These are phyloP conservation scores for Microdochium nivale DNA, from an alignment of 2,329 filamentous ascomycete species.

Conservation along the genomic window DNA sequence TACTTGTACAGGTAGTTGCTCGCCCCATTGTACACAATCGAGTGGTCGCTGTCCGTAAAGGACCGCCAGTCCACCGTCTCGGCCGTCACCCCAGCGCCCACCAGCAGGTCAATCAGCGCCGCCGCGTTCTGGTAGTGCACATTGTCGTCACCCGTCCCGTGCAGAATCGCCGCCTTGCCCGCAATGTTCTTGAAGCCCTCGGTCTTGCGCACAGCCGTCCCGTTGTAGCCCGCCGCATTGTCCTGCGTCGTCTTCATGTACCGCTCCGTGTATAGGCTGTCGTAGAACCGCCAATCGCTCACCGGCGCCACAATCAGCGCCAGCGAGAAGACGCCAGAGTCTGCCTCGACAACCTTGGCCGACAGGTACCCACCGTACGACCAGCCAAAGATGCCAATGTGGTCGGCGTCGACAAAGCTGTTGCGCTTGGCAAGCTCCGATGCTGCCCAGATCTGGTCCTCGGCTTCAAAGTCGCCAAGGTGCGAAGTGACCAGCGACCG, in stretches of 20 bases:
- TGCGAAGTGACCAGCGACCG: constrained; percentile 47
- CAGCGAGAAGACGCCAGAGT: constrained; percentile 52
- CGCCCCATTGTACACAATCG: constrained; percentile 49
- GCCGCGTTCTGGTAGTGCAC: constrained; percentile 63
- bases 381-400: constrained; percentile 62
- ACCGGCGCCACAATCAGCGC: constrained; percentile 59
- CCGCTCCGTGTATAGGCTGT: constrained; percentile 63
- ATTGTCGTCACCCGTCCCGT: constrained; percentile 63
- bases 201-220: constrained; percentile 47
- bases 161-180: constrained; percentile 53
- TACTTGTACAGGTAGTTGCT: constrained; percentile 52
- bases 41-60: constrained; percentile 59
- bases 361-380: constrained; percentile 60
- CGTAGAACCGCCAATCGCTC: constrained; percentile 63
- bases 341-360: constrained; percentile 55
- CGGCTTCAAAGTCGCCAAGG: constrained; percentile 54
- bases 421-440: constrained; percentile 40
- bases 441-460: constrained; percentile 62
- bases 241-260: constrained; percentile 57
- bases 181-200: constrained; percentile 54
- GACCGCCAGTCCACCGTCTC: constrained; percentile 54
- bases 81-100: constrained; percentile 48
- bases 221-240: constrained; percentile 52
- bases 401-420: constrained; percentile 45
- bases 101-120: constrained; percentile 51